These are phyloP conservation scores for Teratosphaeria nubilosa DNA, from an alignment of 2,329 filamentous ascomycete genomes.

Conservation along the genomic window DNA sequence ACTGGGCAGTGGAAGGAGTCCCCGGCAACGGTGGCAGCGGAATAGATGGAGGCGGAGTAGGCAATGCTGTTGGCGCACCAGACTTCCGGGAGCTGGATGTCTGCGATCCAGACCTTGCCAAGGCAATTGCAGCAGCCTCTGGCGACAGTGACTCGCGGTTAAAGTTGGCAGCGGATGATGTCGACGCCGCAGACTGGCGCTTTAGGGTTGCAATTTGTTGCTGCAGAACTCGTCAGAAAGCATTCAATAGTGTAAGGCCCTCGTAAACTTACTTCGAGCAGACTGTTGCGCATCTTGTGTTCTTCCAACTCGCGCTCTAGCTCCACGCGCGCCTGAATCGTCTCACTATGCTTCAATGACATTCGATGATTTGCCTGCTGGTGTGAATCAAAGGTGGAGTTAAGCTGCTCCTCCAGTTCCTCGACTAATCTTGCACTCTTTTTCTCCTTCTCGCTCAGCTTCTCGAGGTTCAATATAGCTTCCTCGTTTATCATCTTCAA, in stretches of 20 bases:
- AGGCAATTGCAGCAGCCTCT: constrained; percentile 29
- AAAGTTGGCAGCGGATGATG: constrained; percentile 17
- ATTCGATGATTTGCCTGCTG: constrained; percentile 76
- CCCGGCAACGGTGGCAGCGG: constrained; percentile 84
- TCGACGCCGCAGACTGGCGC: constrained; percentile 23
- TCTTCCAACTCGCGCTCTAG: constrained; percentile 61
- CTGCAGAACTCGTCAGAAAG: constrained; percentile 46
- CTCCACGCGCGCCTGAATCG: constrained; percentile 34
- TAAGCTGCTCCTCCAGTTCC: constrained; percentile 92
- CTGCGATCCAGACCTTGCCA: constrained; percentile 48
- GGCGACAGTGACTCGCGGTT: constrained; percentile 39
- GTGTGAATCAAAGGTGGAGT: constrained; percentile 88
- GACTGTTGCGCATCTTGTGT: constrained; percentile 60
- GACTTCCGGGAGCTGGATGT: constrained; percentile 73
- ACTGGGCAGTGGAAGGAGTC: constrained; percentile 38
- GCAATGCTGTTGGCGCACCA: constrained; percentile 68
- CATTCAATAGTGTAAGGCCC: neutral
- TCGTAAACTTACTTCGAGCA: constrained; percentile 59
- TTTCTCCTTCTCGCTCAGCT: constrained; percentile 58
- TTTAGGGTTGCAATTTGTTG: constrained; percentile 38
- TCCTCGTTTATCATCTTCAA: constrained; percentile 42
- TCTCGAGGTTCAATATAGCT: constrained; percentile 47
- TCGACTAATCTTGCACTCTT: constrained; percentile 89
- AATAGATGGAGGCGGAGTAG: constrained; percentile 88
- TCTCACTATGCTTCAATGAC: constrained; percentile 51